Base-by-base conservation (phyloP, 2,329 filamentous ascomycete genomes). In the Tolypocladium tropicale region DNA sequence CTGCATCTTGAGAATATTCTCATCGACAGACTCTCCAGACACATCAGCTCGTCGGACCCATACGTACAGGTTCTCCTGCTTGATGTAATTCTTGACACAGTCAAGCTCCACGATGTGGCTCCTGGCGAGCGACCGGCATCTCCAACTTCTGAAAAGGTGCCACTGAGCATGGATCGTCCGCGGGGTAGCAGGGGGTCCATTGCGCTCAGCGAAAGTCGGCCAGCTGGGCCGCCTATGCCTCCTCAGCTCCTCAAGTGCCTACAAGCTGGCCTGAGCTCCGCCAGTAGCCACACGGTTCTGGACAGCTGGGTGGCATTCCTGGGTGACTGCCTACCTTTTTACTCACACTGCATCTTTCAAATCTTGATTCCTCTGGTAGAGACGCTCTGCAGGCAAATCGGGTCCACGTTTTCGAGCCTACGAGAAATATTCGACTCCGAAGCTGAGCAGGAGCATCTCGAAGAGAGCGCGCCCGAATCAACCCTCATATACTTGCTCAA, bases 221-320 rank as follows among this genome's bases (percentile, higher is more conserved):
- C 62, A 3, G 53, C 56, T 10, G 55, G 58, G 5, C 60, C 61
- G 18, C 53, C 85, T 4, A 88, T 89, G 23, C 84, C 88, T 3
- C 74, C 83, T 18, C 76, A 85, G 37, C 72, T 99, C n/a, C 79
- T 94, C n/a, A 86, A 89, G 59, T 95, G 90, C 66, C 78, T 99
- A 14, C 85, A 90, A 58, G 83, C 85, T 50, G 94, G 91, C 0
- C 85, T 99, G 53, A 84, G 88, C 55, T 89, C 90, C 4, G 68
- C 80, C 3, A 84, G 78, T 54, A 92, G 89, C 62, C 84, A 90
- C 6, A 78, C 84, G 10, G 86, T 95, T 6, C 76, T 99, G 37
- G 92, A 97, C 64, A 92, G 89, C 67, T 99, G 95, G 95, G 85
- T 96, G 11, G 79, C 82, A 33, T 92, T 99, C 62, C 77, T 99